Evolutionary conservation across 306 rosid genomes (phyloP), one percentile per base, ranked within the genome.

Genomic region (Rosa multiflora): DNA sequence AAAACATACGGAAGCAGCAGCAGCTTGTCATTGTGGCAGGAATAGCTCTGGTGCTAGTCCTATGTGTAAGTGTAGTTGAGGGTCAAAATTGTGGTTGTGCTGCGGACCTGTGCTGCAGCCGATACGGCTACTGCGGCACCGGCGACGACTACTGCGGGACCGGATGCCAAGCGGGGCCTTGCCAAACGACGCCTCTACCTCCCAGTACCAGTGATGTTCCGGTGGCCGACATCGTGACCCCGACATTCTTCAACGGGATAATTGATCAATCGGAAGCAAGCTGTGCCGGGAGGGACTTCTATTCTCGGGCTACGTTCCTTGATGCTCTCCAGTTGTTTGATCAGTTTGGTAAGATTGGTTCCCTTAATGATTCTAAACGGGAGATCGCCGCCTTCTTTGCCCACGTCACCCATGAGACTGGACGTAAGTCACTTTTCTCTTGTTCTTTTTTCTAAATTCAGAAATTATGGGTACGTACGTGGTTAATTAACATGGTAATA

Each of bases 341-440:
- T 15, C 76, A 82, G 7, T 91, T 93, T 51, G 94, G 92, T 4
- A 74, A 59, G 20, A 52, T 80, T 35, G 87, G 86, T 11, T 58
- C 88, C 0, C 21, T 35, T 1, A 85, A 88, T 49, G 94, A 91
- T 72, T 91, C 96, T 1, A 91, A 89, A 79, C 90, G 97, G 1
- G 97, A 93, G 81, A 87, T 93, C 67, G 97, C 98, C 1, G 97
- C 97, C 4, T 92, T 92, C 81, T 93, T 91, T 67, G 95, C 84
- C 14, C 94, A 90, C 18, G 96, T 89, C 78, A 94, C 97, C 23
- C 97, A 92, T 39, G 98, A 94, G 79, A 90, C 97, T 3, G 88
- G 88, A 80, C 90, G 98, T 91, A 76, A 78, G 94, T 75, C 39
- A 8, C 3, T 39, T 56, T 5, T 17, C 8, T 74, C 37, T 76